These are phyloP conservation scores for Starmerella roubikii DNA, from an alignment of 805 yeast species.

Conservation along the genomic window DNA sequence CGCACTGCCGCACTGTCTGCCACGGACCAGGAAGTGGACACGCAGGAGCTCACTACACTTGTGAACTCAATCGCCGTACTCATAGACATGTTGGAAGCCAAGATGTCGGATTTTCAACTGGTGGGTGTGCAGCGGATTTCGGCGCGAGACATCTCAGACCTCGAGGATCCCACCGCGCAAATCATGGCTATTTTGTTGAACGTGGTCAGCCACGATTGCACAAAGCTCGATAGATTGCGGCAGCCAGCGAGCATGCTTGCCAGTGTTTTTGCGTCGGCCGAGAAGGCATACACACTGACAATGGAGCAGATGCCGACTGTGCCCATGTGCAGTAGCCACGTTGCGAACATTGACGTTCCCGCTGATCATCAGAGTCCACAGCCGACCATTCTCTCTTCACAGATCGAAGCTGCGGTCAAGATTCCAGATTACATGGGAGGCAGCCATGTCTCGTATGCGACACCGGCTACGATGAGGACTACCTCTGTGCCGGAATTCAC, in stretches of 20 bases:
- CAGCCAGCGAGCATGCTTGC: neutral
- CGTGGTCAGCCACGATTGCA: constrained; percentile 4
- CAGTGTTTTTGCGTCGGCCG: constrained; percentile 1
- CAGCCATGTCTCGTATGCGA: too few species aligned
- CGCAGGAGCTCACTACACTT: neutral
- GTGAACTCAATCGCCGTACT: neutral
- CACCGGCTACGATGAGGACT: too few species aligned
- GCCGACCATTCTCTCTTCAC: neutral
- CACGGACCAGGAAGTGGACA: neutral
- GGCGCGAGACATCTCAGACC: constrained; percentile 9
- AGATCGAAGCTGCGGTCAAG: too few species aligned
- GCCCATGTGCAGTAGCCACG: neutral
- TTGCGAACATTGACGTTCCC: neutral
- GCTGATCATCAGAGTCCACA: neutral
- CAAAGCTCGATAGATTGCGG: neutral
- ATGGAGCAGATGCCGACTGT: constrained; percentile 1
- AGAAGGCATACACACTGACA: neutral
- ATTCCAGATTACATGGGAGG: too few species aligned
- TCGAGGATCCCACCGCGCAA: constrained; percentile 15
- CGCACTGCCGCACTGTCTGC: constrained; percentile 1
- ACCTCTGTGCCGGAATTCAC: too few species aligned
- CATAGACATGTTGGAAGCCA: neutral
- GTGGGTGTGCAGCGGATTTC: constrained; percentile 1
- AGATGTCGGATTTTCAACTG: constrained; percentile 1
- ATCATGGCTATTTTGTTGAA: constrained; percentile 13